Evolutionary conservation across 306 rosid species (phyloP).

Genomic region (Cucumis cinereus): DNA sequence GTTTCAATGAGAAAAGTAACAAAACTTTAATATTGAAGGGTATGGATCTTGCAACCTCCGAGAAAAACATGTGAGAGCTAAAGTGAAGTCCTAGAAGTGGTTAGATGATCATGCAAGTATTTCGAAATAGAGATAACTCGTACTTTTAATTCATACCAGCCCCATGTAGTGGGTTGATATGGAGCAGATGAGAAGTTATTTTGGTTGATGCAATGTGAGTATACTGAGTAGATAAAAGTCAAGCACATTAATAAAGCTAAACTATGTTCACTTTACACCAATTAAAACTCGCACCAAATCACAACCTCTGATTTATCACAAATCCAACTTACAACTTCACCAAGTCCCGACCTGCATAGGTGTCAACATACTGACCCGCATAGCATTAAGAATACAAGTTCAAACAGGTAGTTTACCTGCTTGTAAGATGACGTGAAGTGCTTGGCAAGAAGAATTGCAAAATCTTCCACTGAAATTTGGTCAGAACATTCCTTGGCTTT

Average conservation of each 20-base stretch:
- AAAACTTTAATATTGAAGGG: not conserved
- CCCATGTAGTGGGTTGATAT: not conserved
- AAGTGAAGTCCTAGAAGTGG: not conserved
- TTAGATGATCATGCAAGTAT: not conserved
- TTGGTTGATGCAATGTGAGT: not conserved
- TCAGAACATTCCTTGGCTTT: conserved; percentile 79
- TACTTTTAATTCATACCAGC: not conserved
- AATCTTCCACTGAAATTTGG: conserved; percentile 60
- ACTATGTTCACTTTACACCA: not conserved
- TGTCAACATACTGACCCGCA: not conserved
- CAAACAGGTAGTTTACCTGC: conserved; percentile 34
- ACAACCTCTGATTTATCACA: not conserved
- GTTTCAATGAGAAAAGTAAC: not conserved
- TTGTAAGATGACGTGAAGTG: conserved; percentile 66
- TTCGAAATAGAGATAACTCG: not conserved
- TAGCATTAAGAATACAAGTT: not conserved
- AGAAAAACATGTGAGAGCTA: not conserved
- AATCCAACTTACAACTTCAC: not conserved
- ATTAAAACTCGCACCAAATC: not conserved
- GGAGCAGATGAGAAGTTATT: not conserved
- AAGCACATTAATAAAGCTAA: not conserved
- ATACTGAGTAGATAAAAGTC: not conserved
- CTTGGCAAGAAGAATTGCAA: conserved; percentile 73
- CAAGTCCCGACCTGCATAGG: not conserved
- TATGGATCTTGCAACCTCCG: not conserved